Percentiles rank a stretch among this genome's conserved stretches.
Evolutionary conservation across 192 early-diverging fungal species (phyloP).

Genomic region (Funneliformis geosporum): DNA sequence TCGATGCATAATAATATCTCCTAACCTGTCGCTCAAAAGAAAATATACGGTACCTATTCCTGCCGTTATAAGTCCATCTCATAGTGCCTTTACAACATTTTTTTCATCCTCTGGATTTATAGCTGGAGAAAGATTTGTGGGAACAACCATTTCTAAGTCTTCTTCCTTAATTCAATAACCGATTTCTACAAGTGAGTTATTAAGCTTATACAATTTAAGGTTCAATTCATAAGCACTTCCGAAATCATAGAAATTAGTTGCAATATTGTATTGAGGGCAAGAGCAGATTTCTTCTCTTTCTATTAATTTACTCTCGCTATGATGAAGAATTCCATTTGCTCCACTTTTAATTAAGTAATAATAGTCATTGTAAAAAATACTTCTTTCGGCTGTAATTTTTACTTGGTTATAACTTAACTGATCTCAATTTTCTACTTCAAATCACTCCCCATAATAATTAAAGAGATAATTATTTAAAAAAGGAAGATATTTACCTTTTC

Average conservation of each 20-base stretch:
- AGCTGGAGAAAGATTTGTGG: neutral
- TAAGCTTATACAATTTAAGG: neutral
- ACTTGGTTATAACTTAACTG: constrained; percentile 1
- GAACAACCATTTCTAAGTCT: neutral
- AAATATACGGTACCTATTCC: too few species aligned
- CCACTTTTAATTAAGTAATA: neutral
- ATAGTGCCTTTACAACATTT: too few species aligned
- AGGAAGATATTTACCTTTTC: neutral
- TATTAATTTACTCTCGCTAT: neutral
- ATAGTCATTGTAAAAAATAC: constrained; percentile 22
- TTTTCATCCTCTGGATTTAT: too few species aligned
- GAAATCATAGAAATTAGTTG: neutral
- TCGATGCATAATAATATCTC: too few species aligned
- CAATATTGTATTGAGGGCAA: constrained; percentile 2
- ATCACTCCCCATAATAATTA: constrained; percentile 23
- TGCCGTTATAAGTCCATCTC: too few species aligned
- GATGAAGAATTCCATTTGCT: constrained; percentile 7
- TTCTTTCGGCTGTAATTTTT: neutral
- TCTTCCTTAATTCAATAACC: neutral
- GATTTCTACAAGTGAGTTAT: neutral
- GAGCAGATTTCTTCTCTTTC: constrained; percentile 12
- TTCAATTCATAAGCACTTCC: neutral
- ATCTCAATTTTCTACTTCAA: neutral
- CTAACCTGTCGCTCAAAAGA: too few species aligned
- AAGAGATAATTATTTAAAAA: constrained; percentile 10